These are phyloP conservation scores for Acanthamoeba lenticulata DNA, from an alignment of 208 protist species.

Conservation along the genomic window DNA sequence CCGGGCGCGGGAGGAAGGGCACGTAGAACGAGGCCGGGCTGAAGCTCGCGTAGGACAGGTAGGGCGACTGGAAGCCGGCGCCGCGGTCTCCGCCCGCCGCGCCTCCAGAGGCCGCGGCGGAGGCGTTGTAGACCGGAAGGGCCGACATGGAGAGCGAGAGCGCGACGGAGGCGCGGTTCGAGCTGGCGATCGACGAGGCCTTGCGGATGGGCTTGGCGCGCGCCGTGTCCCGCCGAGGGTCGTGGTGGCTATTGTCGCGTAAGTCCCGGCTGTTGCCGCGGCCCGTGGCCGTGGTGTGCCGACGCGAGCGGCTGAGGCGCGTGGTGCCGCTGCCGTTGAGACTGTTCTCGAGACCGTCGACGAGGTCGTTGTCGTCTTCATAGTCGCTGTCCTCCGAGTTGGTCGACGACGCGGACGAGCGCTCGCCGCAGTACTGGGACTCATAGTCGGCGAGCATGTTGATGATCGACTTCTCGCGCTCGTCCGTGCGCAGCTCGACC, in stretches of 20 bases:
- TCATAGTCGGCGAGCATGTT: conserved; percentile 6
- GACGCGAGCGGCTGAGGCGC: no score
- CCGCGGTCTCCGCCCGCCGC: neutral
- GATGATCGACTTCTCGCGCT: conserved; percentile 27
- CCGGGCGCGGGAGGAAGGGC: neutral
- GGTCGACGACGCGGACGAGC: neutral
- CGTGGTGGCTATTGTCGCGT: neutral
- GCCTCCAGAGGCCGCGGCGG: neutral
- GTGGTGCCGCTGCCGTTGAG: neutral
- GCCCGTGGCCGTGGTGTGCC: no score
- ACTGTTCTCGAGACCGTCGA: neutral
- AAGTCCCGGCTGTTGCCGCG: neutral
- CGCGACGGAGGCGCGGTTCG: no score
- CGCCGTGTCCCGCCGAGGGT: no score
- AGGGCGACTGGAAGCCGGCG: neutral
- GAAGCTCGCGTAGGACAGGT: neutral
- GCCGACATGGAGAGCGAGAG: neutral
- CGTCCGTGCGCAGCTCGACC: neutral
- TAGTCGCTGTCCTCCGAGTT: neutral
- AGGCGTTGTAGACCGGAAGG: neutral
- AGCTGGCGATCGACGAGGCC: neutral
- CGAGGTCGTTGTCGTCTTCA: neutral
- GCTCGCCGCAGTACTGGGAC: neutral
- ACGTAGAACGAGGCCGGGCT: neutral
- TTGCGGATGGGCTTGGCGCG: neutral